These are phyloP conservation scores for Trifolium repens DNA, from an alignment of 306 rosid genomes.

Conservation along the genomic window DNA sequence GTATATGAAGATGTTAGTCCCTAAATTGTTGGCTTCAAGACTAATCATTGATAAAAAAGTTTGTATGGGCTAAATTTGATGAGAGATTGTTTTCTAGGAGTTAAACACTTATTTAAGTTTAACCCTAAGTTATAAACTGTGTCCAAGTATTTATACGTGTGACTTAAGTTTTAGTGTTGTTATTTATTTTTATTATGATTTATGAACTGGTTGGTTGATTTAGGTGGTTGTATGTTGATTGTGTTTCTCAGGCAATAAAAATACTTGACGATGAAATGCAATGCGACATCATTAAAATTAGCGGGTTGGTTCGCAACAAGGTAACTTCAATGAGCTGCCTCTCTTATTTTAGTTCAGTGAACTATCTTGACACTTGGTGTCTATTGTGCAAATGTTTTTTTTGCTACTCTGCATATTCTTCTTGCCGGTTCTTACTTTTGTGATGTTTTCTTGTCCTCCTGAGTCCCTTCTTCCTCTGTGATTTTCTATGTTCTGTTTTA, in stretches of 20 bases:
- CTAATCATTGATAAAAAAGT: not conserved
- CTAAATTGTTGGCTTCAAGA: not conserved
- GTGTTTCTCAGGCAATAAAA: constrained; percentile 67
- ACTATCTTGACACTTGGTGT: not conserved
- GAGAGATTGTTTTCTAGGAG: not conserved
- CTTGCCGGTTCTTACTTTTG: not conserved
- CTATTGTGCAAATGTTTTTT: no score
- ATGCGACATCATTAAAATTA: constrained; percentile 84
- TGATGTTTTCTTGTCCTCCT: not conserved
- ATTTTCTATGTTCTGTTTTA: not conserved
- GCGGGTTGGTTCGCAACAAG: constrained; percentile 79
- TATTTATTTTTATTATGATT: not conserved
- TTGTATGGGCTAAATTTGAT: not conserved
- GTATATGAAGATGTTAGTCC: not conserved
- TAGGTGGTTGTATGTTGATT: constrained; percentile 9
- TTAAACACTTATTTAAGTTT: not conserved
- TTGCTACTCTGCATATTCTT: not conserved
- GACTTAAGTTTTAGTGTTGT: not conserved
- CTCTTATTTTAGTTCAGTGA: not conserved
- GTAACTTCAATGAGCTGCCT: constrained; percentile 42
- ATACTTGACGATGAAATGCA: constrained; percentile 84
- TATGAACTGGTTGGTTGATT: constrained; percentile 25
- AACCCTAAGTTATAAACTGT: not conserved
- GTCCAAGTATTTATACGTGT: not conserved
- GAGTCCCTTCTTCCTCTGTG: not conserved